Percentiles rank a stretch among this genome's conserved stretches.
Evolutionary conservation across 2,329 filamentous ascomycete species (phyloP).

Genomic region (Xylaria sp.): DNA sequence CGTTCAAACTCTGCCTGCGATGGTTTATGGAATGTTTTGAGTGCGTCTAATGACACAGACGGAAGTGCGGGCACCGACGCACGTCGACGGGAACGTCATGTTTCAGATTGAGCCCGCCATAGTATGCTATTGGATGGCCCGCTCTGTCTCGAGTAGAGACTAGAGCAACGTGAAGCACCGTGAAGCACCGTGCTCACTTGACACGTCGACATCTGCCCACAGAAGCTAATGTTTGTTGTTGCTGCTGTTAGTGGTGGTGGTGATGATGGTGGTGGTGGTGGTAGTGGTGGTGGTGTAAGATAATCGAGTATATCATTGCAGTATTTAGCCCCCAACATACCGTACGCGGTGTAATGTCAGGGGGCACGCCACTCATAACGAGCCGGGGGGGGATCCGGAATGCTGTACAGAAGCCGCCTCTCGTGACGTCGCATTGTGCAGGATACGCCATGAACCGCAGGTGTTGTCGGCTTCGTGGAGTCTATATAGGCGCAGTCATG

Average conservation of each 20-base stretch:
- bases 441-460: conserved; percentile 22
- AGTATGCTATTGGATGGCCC: conserved; percentile 23
- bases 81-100: conserved; percentile 34
- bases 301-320: conserved; percentile 23
- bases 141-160: conserved; percentile 25
- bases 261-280: conserved; percentile 1
- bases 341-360: conserved; percentile 21
- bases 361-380: conserved; percentile 4
- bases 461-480: conserved; percentile 17
- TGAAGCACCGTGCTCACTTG: conserved; percentile 33
- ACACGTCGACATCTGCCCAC: conserved; percentile 32
- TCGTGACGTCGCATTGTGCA: conserved; percentile 19
- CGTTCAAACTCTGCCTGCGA: conserved; percentile 7
- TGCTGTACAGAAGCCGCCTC: conserved; percentile 23
- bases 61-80: conserved; percentile 30
- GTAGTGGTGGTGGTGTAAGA: conserved; percentile 13
- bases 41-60: conserved; percentile 23
- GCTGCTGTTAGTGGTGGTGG: conserved; percentile 2
- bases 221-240: conserved; percentile 14
- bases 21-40: conserved; percentile 21
- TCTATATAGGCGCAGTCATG: conserved; percentile 20
- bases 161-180: conserved; percentile 30
- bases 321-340: conserved; percentile 24
- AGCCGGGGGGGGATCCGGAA: conserved; percentile 22
- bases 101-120: conserved; percentile 34